phyloP scores from a whole-genome alignment of 2,329 filamentous ascomycete genomes.

The Fusarium sp. region DNA sequence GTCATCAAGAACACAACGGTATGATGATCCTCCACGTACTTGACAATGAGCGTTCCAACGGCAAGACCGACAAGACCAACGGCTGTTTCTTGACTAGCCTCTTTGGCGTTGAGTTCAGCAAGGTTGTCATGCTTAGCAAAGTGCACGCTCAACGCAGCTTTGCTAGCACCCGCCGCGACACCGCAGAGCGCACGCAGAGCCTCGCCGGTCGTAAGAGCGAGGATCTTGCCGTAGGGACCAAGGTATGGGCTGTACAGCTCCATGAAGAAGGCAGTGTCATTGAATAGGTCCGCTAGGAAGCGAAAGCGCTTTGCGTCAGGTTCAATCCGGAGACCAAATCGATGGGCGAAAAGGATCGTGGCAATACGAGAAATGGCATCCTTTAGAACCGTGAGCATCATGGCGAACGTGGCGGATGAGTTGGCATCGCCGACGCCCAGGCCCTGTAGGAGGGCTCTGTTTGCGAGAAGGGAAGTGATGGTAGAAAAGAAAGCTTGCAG shows the following conservation, averaged over 20 bases:
- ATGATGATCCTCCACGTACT: conserved; percentile 74
- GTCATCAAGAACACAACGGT: conserved; percentile 82
- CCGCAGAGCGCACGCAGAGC: conserved; percentile 77
- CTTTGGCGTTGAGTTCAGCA: conserved; percentile 93
- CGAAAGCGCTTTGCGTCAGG: conserved; percentile 92
- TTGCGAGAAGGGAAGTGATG: conserved; percentile 82
- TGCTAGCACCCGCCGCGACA: conserved; percentile 88
- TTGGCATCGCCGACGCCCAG: conserved; percentile 86
- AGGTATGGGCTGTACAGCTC: conserved; percentile 84
- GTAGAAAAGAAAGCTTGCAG: conserved; percentile 87
- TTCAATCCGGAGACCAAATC: conserved; percentile 83
- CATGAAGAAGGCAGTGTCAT: conserved; percentile 87
- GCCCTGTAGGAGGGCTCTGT: conserved; percentile 80
- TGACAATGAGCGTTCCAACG: conserved; percentile 83
- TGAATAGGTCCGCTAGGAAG: conserved; percentile 87
- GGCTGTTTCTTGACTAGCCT: conserved; percentile 94
- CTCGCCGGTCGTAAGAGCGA: conserved; percentile 62
- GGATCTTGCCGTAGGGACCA: conserved; percentile 62
- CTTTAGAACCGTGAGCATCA: conserved; percentile 85
- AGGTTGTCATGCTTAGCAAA: conserved; percentile 90
- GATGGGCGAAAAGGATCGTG: conserved; percentile 87
- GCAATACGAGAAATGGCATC: conserved; percentile 83
- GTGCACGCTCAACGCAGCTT: conserved; percentile 90
- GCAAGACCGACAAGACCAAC: conserved; percentile 91
- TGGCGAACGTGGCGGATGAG: conserved; percentile 81